Conservation (phyloP, 164 flowering plant genomes). For the Protea cynaroides region DNA sequence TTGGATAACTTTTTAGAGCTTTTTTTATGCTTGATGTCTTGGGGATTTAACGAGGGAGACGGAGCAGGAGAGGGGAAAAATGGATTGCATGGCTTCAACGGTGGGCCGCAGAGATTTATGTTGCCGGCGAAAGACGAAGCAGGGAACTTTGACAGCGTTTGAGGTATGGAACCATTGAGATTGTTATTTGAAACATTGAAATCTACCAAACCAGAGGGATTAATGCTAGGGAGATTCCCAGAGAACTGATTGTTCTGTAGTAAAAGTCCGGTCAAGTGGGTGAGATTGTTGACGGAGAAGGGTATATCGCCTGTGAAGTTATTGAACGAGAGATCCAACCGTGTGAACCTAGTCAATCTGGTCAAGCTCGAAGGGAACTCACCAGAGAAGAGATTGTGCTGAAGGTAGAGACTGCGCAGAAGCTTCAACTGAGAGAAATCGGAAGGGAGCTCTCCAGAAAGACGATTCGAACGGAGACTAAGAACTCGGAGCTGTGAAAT, state of each 20-base stretch:
- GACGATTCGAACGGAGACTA: conserved; percentile 69
- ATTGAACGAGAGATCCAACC: conserved; percentile 68
- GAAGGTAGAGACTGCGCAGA: conserved; percentile 61
- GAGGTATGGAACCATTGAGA: conserved; percentile 74
- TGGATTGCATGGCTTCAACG: conserved; percentile 49
- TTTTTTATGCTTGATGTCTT: conserved; percentile 9
- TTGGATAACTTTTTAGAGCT: conserved; percentile 46
- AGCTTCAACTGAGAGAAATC: conserved; percentile 57
- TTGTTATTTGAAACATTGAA: conserved; percentile 65
- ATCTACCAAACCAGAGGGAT: conserved; percentile 7
- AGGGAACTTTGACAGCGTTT: conserved; percentile 34
- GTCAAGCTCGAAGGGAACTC: conserved; percentile 48
- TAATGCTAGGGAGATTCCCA: conserved; percentile 60
- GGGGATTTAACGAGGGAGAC: conserved; percentile 31
- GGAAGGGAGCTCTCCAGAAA: conserved; percentile 60
- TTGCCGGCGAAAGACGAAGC: conserved; percentile 60
- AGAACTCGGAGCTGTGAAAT: conserved; percentile 63
- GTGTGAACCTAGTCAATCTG: conserved; percentile 33
- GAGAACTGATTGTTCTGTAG: conserved; percentile 62
- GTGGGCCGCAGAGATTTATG: conserved; percentile 64
- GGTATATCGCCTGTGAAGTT: conserved; percentile 67
- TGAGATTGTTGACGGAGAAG: conserved; percentile 54
- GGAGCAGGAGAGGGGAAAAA: conserved; percentile 62
- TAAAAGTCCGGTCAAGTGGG: conserved; percentile 50
- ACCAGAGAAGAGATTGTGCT: conserved; percentile 60